Conservation (phyloP, 129 eudicot genomes). For the Saussurea involucrata region DNA sequence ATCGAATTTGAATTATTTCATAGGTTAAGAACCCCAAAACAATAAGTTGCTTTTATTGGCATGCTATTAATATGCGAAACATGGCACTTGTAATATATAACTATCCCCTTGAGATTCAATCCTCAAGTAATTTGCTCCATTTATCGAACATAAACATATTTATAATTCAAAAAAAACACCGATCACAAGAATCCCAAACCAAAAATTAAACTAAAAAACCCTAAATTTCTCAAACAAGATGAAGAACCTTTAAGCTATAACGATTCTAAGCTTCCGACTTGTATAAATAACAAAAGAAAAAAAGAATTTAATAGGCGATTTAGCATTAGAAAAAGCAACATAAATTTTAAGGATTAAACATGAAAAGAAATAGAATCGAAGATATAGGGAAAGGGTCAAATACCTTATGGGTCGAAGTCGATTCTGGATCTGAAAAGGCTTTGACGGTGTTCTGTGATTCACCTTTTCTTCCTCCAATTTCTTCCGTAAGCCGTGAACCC, state of each 20-base stretch:
- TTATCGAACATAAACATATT: not conserved
- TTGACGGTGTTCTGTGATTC: conserved; percentile 9
- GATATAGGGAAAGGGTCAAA: not conserved
- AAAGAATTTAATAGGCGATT: not conserved
- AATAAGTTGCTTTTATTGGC: not conserved
- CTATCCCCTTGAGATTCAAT: conserved; percentile 12
- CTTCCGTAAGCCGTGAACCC: conserved; percentile 1
- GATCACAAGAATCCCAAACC: not conserved
- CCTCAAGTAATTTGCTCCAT: not conserved
- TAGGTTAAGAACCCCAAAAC: conserved; percentile 1
- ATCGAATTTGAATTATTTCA: not conserved
- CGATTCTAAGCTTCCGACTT: not conserved
- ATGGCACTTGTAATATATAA: not conserved
- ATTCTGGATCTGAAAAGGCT: conserved; percentile 16
- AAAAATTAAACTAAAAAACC: not conserved
- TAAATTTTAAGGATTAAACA: not conserved
- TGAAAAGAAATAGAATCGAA: conserved; percentile 3
- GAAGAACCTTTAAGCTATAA: not conserved
- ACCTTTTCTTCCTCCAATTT: conserved; percentile 20
- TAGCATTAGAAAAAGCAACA: no score
- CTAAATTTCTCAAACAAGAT: conserved; percentile 4
- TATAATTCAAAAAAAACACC: not conserved
- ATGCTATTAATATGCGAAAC: not conserved
- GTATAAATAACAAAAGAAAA: not conserved
- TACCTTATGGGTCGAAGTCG: conserved; percentile 1